Conservation (phyloP, 352 stramenopile species). For the Aphanomyces invadans region DNA sequence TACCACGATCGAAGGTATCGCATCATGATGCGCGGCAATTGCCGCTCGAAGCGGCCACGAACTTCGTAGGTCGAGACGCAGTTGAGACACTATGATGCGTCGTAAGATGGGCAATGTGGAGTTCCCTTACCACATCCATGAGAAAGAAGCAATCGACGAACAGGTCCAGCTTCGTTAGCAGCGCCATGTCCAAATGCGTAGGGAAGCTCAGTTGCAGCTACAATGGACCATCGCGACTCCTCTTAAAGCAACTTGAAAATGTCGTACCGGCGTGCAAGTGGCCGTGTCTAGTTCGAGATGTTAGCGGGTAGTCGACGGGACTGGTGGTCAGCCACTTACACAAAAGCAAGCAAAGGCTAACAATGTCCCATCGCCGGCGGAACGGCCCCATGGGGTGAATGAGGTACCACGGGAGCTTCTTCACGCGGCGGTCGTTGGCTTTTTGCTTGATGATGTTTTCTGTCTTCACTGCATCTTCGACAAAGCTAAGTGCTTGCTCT, state of each 20-base stretch:
- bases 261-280: slow-evolving; percentile 53
- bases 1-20: slow-evolving; percentile 58
- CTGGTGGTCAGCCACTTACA: slow-evolving; percentile 36
- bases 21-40: slow-evolving; percentile 33
- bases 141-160: slow-evolving; percentile 58
- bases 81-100: slow-evolving; percentile 39
- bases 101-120: background rate
- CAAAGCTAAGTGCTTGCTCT: slow-evolving; percentile 73
- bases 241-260: no score
- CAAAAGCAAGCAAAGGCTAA: slow-evolving; percentile 58
- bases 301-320: background rate
- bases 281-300: slow-evolving; percentile 46
- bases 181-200: slow-evolving; percentile 24
- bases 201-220: slow-evolving; percentile 69
- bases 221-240: slow-evolving; percentile 1
- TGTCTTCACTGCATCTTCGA: slow-evolving; percentile 61
- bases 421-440: slow-evolving; percentile 74
- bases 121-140: slow-evolving; percentile 15
- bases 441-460: slow-evolving; percentile 84
- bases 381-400: slow-evolving; percentile 70
- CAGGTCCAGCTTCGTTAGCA: slow-evolving; percentile 45
- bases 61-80: slow-evolving; percentile 64
- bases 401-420: slow-evolving; percentile 63
- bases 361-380: slow-evolving; percentile 61
- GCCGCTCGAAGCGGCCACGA: slow-evolving; percentile 45